These are phyloP conservation scores for Diversispora eburnea DNA, from an alignment of 192 early-diverging fungal genomes.

Conservation along the genomic window DNA sequence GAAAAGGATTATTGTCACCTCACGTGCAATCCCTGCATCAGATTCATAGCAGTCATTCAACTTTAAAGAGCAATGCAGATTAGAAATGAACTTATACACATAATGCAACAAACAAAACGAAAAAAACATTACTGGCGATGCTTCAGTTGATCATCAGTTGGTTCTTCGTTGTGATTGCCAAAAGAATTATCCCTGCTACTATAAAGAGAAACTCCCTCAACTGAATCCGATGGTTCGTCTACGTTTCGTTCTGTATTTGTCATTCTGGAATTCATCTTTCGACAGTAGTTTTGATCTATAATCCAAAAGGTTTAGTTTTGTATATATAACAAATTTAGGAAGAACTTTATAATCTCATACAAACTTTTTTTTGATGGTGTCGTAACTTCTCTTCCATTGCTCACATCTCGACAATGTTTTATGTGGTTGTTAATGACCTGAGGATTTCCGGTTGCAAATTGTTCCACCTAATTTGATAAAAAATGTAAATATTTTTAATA, in stretches of 20 bases:
- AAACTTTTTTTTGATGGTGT: conserved; percentile 4
- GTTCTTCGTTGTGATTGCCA: too few relatives aligned
- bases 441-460: conserved; percentile 2
- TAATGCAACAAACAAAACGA: neutral
- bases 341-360: conserved; percentile 4
- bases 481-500: neutral
- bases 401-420: conserved; percentile 14
- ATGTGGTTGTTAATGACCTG: conserved; percentile 3
- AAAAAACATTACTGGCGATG: too few relatives aligned
- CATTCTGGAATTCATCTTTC: neutral
- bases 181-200: neutral
- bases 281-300: conserved; percentile 21
- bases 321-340: conserved; percentile 18
- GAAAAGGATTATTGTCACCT: conserved; percentile 17
- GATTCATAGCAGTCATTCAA: neutral
- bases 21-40: conserved; percentile 1
- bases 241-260: conserved; percentile 23
- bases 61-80: neutral
- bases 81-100: conserved; percentile 4
- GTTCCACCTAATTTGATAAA: conserved; percentile 5
- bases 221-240: conserved; percentile 8
- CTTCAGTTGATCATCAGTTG: too few relatives aligned
- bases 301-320: conserved; percentile 19
- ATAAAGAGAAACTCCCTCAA: neutral
- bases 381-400: neutral